A percentile compares a stretch with the other conserved stretches of the same genome.
Evolutionary conservation across 2,329 filamentous ascomycete species (phyloP).

Genomic region (Raffaelea albimanens): DNA sequence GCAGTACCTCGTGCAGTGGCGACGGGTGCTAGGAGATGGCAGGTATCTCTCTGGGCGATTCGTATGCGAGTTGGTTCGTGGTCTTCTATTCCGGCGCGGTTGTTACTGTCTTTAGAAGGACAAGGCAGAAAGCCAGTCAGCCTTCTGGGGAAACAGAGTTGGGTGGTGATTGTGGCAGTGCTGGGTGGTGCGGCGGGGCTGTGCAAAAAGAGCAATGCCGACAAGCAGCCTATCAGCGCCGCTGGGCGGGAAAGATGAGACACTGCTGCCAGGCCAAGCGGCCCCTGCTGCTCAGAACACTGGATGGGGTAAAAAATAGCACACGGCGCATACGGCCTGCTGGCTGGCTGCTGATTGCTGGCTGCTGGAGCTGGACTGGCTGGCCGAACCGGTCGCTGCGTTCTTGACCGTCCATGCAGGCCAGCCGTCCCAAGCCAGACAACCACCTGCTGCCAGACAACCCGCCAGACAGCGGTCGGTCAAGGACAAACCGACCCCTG

Average conservation of each 20-base stretch:
- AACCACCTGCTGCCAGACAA: too few species aligned
- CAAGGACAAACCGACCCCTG: too few species aligned
- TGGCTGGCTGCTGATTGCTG: too few species aligned
- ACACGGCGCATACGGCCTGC: too few species aligned
- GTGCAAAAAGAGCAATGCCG: slow-evolving; percentile 21
- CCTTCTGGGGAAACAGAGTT: slow-evolving; percentile 22
- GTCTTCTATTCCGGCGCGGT: neutral
- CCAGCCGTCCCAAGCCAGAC: too few species aligned
- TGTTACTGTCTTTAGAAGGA: slow-evolving; percentile 24
- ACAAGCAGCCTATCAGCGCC: too few species aligned
- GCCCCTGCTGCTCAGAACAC: too few species aligned
- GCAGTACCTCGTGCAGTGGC: neutral
- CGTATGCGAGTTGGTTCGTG: neutral
- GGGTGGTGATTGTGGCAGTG: slow-evolving; percentile 25
- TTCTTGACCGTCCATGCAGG: too few species aligned
- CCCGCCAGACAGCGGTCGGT: too few species aligned
- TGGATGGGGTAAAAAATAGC: too few species aligned
- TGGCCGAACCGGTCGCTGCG: too few species aligned
- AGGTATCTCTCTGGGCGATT: neutral
- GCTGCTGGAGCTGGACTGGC: too few species aligned
- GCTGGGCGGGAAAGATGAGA: neutral
- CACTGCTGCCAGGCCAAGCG: neutral
- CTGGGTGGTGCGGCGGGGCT: slow-evolving; percentile 27
- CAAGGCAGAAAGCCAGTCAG: slow-evolving; percentile 39
- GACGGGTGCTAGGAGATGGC: neutral